phyloP scores from a whole-genome alignment of 1,139 yeast genomes.

The Protomyces macrosporus region DNA sequence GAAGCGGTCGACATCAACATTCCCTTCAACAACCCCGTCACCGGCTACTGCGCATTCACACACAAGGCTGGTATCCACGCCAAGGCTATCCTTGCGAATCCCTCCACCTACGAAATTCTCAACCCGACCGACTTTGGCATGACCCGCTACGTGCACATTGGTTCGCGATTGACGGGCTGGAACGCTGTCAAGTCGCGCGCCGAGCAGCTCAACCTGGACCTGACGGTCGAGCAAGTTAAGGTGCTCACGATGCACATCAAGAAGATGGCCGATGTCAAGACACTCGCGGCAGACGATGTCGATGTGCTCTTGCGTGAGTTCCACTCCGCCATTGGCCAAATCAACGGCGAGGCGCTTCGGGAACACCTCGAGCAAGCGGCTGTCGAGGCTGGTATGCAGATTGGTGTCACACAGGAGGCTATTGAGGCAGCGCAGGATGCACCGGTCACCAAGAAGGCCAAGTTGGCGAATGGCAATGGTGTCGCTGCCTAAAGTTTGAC shows the following conservation, averaged over 20 bases:
- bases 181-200: constrained; percentile 97
- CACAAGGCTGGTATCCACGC: constrained; percentile 99
- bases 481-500: not conserved
- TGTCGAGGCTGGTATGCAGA: constrained; percentile 19
- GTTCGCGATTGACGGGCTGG: constrained; percentile 98
- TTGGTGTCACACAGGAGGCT: constrained; percentile 12
- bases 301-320: constrained; percentile 92
- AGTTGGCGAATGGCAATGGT: constrained; percentile 4
- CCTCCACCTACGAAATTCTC: constrained; percentile 93
- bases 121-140: constrained; percentile 94
- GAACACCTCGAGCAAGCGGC: constrained; percentile 22
- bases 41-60: constrained; percentile 98
- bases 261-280: constrained; percentile 90
- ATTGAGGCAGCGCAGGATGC: constrained; percentile 14
- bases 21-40: constrained; percentile 97
- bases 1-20: constrained; percentile 95
- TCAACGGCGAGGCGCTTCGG: constrained; percentile 21
- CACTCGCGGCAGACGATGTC: constrained; percentile 90
- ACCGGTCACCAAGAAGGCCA: constrained; percentile 22
- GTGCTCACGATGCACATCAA: constrained; percentile 92
- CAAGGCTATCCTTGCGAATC: constrained; percentile 96
- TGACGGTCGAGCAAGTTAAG: constrained; percentile 90
- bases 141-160: constrained; percentile 88
- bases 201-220: constrained; percentile 85
- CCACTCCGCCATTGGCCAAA: constrained; percentile 52